A percentile compares a stretch with the other conserved stretches of the same genome.
Evolutionary conservation across 495 filamentous ascomycete genomes (phyloP).

Genomic region (Penicillium chermesinum): DNA sequence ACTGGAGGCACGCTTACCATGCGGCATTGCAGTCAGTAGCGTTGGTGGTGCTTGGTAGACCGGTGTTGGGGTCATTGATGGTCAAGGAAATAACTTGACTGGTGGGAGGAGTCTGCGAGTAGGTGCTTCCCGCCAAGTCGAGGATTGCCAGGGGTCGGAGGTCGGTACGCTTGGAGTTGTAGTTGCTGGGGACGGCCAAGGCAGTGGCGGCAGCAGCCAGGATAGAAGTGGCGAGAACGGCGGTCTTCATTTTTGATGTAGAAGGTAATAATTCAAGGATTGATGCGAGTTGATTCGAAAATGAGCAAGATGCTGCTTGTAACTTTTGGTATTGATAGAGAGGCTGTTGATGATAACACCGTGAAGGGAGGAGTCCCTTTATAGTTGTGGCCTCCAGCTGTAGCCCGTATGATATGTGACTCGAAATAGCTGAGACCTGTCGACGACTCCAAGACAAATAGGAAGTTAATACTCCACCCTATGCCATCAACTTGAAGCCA

Average conservation of each 20-base stretch:
- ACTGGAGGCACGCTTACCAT: constrained; percentile 11
- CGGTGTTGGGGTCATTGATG: constrained; percentile 18
- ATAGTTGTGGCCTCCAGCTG: no score
- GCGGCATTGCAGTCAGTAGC: constrained; percentile 6
- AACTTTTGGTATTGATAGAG: neutral
- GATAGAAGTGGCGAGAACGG: constrained; percentile 7
- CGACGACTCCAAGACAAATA: neutral
- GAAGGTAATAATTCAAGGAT: neutral
- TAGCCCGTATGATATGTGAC: no score
- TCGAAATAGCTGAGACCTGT: neutral
- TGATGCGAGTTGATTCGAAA: neutral
- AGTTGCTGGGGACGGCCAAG: constrained; percentile 7
- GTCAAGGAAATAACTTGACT: constrained; percentile 4
- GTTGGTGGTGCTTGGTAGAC: no score
- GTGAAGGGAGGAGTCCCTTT: no score
- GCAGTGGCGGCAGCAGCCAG: constrained; percentile 9
- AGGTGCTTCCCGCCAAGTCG: constrained; percentile 6
- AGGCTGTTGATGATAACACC: neutral
- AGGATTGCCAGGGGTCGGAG: constrained; percentile 8
- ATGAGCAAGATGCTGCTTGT: no score
- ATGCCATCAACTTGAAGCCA: neutral
- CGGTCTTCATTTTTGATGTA: constrained; percentile 13
- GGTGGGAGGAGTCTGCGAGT: constrained; percentile 4
- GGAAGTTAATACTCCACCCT: neutral
- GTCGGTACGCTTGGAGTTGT: constrained; percentile 4